These are phyloP conservation scores for Botryotinia convoluta DNA, from an alignment of 2,329 filamentous ascomycete species.

Conservation along the genomic window DNA sequence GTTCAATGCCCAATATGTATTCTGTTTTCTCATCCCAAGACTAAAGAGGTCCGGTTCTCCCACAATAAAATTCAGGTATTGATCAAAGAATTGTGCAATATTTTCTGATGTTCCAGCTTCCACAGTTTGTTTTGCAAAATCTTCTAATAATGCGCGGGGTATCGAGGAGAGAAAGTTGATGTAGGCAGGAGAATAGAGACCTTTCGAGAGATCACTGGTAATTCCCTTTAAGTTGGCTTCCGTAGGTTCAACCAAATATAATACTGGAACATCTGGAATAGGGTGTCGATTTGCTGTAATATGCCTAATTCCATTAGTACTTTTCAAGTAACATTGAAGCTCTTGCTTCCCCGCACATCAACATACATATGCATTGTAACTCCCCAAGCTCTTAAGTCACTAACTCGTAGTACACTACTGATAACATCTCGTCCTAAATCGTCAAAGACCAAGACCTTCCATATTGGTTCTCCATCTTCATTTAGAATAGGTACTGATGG, in stretches of 20 bases:
- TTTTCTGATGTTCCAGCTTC: constrained; percentile 80
- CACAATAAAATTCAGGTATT: constrained; percentile 97
- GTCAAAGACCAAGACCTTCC: constrained; percentile 97
- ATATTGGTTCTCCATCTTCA: constrained; percentile 86
- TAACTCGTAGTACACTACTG: constrained; percentile 91
- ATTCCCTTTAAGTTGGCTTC: constrained; percentile 76
- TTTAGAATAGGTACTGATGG: constrained; percentile 78
- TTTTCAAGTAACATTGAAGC: constrained; percentile 10
- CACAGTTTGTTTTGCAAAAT: constrained; percentile 88
- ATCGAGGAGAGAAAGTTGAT: constrained; percentile 97
- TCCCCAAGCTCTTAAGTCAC: constrained; percentile 89
- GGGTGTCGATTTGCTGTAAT: constrained; percentile 78
- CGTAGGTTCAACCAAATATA: constrained; percentile 94
- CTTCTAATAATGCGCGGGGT: constrained; percentile 84
- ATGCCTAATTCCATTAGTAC: constrained; percentile 55
- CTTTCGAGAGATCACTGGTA: constrained; percentile 79
- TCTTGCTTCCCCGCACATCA: constrained; percentile 4
- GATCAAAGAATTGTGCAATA: constrained; percentile 90
- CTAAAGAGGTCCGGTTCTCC: constrained; percentile 95
- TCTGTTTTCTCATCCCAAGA: constrained; percentile 82
- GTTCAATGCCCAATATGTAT: constrained; percentile 95
- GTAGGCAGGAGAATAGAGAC: constrained; percentile 89
- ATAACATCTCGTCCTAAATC: constrained; percentile 90
- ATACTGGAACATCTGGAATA: constrained; percentile 93
- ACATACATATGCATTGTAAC: constrained; percentile 90